Percentiles rank a stretch among this genome's conserved stretches.
These are phyloP conservation scores for Phytopythium ostracodes DNA, from an alignment of 352 stramenopile genomes.

Conservation along the genomic window DNA sequence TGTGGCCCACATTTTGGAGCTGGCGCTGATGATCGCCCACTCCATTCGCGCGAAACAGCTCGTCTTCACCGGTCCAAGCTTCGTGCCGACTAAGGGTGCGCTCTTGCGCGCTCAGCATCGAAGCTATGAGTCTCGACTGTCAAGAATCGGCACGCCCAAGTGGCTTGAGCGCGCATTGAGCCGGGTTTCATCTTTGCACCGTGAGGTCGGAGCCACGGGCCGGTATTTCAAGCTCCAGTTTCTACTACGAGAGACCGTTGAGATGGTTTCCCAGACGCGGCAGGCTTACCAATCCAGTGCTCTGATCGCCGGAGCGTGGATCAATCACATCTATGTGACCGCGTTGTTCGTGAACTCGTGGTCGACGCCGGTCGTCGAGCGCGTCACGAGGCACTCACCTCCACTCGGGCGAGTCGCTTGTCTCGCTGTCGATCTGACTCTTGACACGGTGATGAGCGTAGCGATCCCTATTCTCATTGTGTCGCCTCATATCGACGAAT, in stretches of 20 bases:
- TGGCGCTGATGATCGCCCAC: conserved; percentile 2
- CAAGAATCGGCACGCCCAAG: neutral
- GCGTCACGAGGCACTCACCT: conserved; percentile 12
- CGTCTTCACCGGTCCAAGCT: neutral
- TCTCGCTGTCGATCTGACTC: conserved; percentile 11
- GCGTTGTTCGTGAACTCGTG: conserved; percentile 18
- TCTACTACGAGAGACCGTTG: conserved; percentile 12
- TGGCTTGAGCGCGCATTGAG: neutral
- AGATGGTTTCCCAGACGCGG: conserved; percentile 21
- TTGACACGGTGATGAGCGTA: conserved; percentile 13
- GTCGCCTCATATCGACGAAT: conserved; percentile 7
- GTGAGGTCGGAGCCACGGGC: conserved; percentile 11
- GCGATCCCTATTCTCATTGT: conserved; percentile 15
- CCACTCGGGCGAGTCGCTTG: conserved; percentile 17
- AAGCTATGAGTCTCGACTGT: neutral
- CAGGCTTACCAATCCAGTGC: conserved; percentile 15
- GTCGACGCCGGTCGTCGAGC: conserved; percentile 19
- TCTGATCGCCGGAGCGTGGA: conserved; percentile 11
- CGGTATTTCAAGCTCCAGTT: conserved; percentile 18
- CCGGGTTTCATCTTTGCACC: neutral
- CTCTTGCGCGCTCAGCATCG: neutral
- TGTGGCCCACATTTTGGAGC: conserved; percentile 4
- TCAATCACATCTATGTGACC: conserved; percentile 20
- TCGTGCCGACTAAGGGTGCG: neutral
- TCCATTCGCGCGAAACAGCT: conserved; percentile 6